Evolutionary conservation across 176 grass and related monocot genomes (phyloP).

Genomic region (Areca catechu): DNA sequence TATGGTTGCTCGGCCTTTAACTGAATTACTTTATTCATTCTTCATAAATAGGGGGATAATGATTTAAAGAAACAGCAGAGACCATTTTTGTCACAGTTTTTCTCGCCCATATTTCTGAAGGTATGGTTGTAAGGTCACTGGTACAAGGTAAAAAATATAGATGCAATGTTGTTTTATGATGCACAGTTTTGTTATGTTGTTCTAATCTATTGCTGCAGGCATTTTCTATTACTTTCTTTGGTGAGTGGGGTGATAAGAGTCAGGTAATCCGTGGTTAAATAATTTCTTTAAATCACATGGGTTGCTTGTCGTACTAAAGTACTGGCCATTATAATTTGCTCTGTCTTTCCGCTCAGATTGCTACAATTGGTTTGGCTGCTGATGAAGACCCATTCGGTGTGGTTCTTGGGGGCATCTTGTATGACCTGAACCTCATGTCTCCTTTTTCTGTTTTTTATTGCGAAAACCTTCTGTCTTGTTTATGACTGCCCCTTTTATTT

Average conservation of each 20-base stretch:
- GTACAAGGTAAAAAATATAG: not conserved
- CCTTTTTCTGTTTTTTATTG: not conserved
- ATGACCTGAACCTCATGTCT: conserved; percentile 18
- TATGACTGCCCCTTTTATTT: not conserved
- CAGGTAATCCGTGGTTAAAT: conserved; percentile 45
- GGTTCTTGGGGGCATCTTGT: conserved; percentile 87
- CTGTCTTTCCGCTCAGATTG: conserved; percentile 46
- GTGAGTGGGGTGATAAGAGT: conserved; percentile 99
- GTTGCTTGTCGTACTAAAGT: no score
- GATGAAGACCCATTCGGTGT: conserved; percentile 91
- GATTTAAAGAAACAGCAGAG: conserved; percentile 78
- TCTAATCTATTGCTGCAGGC: conserved; percentile 33
- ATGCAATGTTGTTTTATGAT: no score
- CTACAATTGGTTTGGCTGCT: conserved; percentile 92
- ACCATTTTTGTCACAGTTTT: conserved; percentile 71
- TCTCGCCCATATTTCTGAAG: conserved; percentile 98
- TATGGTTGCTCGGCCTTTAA: not conserved
- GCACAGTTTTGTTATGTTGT: no score
- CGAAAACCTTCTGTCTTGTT: no score
- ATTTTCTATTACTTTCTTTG: conserved; percentile 98
- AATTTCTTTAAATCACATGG: not conserved
- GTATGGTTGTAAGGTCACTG: conserved; percentile 28
- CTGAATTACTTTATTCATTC: conserved; percentile 3
- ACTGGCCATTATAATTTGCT: not conserved
- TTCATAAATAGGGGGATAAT: conserved; percentile 50